Base-by-base conservation (phyloP, 1,139 yeast genomes). In the Hanseniaspora gamundiae region DNA sequence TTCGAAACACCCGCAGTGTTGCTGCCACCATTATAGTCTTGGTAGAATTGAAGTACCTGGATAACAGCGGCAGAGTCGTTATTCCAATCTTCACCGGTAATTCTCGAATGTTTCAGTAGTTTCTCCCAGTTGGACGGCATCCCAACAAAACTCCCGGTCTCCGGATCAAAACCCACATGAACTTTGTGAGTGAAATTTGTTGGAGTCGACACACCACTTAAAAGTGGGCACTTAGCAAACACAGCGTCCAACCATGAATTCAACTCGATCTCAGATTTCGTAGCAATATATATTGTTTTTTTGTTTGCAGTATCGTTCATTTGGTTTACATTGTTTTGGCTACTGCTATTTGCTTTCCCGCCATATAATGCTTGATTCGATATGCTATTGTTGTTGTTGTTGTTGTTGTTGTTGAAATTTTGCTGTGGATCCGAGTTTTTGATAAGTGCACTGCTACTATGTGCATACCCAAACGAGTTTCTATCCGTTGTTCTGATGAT, bases 211-310 rank as follows among this genome's bases (percentile, higher is more conserved):
- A 82, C 87, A 11, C 79, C 78, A 10, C 88, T 81, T 44, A 81
- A 73, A 50, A 81, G 68, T 1, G 96, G 95, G 54, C 94, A 84
- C 59, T 85, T 85, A 16, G 91, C 76, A 52, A 86, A 78, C 51
- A 88, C 84, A 14, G 86, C 82, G 61, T 91, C 96, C 49, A 88
- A 73, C 98, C 98, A 88, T 50, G 84, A 81, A 60, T 84, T 77
- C 51, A 85, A 71, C 50, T 88, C 97, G 48, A 78, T 74, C 56
- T 85, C 86, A 27, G 80, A 70, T 60, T 85, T 87, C 51, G 91
- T 74, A 1, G 88, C 75, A 40, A 88, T 77, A 52, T 76, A 76
- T 31, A 87, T 71, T 3, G 94, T 74, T 58, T 80, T 81, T 51
- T 71, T 72, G 40, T 13, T 36, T 6, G 28, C 7, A 7, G 24